Percentiles rank a stretch among this genome's conserved stretches.
These are phyloP conservation scores for Xenoacremonium recifei DNA, from an alignment of 2,329 filamentous ascomycete species.

Conservation along the genomic window DNA sequence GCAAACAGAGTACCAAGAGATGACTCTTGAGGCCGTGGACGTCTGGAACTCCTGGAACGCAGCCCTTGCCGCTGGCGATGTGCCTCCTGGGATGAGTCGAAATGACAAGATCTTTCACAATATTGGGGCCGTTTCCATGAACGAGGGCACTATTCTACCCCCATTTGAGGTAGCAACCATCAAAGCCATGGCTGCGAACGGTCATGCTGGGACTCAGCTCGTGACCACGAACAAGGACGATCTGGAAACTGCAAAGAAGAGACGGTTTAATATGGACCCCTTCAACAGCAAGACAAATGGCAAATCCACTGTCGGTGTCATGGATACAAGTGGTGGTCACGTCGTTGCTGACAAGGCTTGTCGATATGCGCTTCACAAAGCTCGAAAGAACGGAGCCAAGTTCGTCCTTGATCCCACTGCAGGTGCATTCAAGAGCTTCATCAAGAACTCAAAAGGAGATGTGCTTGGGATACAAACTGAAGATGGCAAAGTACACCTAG, in stretches of 20 bases:
- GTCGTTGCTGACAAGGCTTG: slow-evolving; percentile 46
- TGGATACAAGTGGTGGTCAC: slow-evolving; percentile 47
- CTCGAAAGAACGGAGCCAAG: slow-evolving; percentile 37
- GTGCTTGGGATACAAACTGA: slow-evolving; percentile 38
- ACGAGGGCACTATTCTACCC: slow-evolving; percentile 19
- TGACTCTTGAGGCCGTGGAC: slow-evolving; percentile 40
- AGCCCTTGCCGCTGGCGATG: slow-evolving; percentile 29
- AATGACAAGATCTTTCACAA: slow-evolving; percentile 37
- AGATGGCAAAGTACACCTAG: slow-evolving; percentile 32
- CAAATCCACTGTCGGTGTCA: slow-evolving; percentile 30
- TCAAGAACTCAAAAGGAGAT: slow-evolving; percentile 15
- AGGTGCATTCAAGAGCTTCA: slow-evolving; percentile 30
- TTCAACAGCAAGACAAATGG: slow-evolving; percentile 25
- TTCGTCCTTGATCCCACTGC: slow-evolving; percentile 35
- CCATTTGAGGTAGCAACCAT: slow-evolving; percentile 37
- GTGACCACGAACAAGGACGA: slow-evolving; percentile 27
- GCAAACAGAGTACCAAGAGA: slow-evolving; percentile 44
- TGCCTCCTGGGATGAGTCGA: slow-evolving; percentile 36
- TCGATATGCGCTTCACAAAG: slow-evolving; percentile 42
- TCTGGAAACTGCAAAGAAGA: slow-evolving; percentile 21
- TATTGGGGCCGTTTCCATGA: slow-evolving; percentile 34
- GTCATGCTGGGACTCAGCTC: slow-evolving; percentile 34
- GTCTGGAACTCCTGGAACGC: slow-evolving; percentile 46
- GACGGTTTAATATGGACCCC: slow-evolving; percentile 36
- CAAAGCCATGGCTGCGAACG: slow-evolving; percentile 33